A percentile compares a stretch with the other conserved stretches of the same genome.
Evolutionary conservation across 768 basidiomycete genomes (phyloP).

Genomic region (Termitomyces eurrhizus): DNA sequence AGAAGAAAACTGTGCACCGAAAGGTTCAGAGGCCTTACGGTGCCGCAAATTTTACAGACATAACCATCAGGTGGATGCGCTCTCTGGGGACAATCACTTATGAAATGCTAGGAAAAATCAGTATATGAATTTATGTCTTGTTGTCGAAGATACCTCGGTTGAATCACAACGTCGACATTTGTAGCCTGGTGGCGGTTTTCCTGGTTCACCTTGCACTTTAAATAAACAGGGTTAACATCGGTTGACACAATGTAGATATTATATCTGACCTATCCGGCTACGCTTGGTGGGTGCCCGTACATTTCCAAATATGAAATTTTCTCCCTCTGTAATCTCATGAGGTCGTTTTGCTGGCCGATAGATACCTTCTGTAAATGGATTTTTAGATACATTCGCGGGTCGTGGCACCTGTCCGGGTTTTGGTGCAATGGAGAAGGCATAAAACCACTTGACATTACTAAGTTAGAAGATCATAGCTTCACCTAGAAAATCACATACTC

Average conservation of each 20-base stretch:
- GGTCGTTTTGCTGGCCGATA: conserved; percentile 48
- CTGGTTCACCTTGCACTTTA: conserved; percentile 36
- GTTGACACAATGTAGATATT: background rate
- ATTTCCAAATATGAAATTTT: conserved; percentile 71
- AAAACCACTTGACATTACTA: conserved; percentile 75
- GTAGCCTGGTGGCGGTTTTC: conserved; percentile 67
- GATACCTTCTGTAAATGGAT: conserved; percentile 55
- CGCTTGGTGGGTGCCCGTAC: conserved; percentile 56
- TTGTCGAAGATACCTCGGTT: conserved; percentile 47
- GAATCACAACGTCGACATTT: conserved; percentile 77
- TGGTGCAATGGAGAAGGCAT: conserved; percentile 86
- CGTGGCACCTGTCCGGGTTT: conserved; percentile 33
- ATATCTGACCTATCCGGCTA: conserved; percentile 44
- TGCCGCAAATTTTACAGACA: conserved; percentile 81
- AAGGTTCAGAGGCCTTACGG: conserved; percentile 34
- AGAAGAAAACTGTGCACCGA: conserved; percentile 4
- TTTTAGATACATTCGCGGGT: conserved; percentile 65
- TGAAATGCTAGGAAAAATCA: conserved; percentile 54
- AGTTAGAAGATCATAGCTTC: background rate
- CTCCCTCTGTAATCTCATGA: conserved; percentile 42
- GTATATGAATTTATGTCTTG: background rate
- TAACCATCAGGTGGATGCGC: conserved; percentile 80
- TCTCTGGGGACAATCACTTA: conserved; percentile 72
- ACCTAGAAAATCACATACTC: conserved; percentile 47
- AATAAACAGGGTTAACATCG: background rate